These are phyloP conservation scores for Magnolia officinalis DNA, from an alignment of 164 flowering plant genomes.

Conservation along the genomic window DNA sequence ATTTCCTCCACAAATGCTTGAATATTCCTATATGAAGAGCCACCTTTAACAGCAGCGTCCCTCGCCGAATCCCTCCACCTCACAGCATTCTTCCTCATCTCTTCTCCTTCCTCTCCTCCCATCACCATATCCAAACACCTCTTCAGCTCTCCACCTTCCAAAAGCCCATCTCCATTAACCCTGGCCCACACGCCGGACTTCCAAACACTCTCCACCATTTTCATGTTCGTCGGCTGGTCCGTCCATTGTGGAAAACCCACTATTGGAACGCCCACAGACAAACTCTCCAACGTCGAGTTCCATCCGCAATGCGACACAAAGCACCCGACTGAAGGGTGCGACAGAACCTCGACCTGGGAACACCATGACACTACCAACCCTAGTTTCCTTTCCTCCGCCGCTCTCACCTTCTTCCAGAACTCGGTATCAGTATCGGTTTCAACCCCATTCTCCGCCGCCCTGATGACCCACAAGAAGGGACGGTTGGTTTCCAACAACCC, in stretches of 20 bases:
- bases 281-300: constrained; percentile 57
- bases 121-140: constrained; percentile 50
- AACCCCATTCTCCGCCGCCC: not conserved
- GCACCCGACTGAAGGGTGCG: constrained; percentile 48
- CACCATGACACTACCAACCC: constrained; percentile 49
- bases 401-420: not conserved
- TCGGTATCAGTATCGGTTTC: not conserved
- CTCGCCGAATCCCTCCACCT: constrained; percentile 37
- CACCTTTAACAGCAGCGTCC: constrained; percentile 36
- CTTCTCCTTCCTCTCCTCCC: constrained; percentile 32
- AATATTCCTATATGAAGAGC: constrained; percentile 35
- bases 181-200: constrained; percentile 37
- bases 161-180: constrained; percentile 24
- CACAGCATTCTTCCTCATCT: constrained; percentile 31
- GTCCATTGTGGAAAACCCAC: constrained; percentile 47
- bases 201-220: constrained; percentile 54
- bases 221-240: constrained; percentile 56
- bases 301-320: constrained; percentile 69
- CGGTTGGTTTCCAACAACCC: constrained; percentile 18
- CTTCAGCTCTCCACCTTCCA: constrained; percentile 40
- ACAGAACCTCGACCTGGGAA: constrained; percentile 45
- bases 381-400: not conserved
- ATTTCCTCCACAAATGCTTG: constrained; percentile 19
- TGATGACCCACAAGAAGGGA: constrained; percentile 41
- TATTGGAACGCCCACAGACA: constrained; percentile 49